phyloP scores from a whole-genome alignment of 2,329 filamentous ascomycete genomes.

The Colletotrichum camelliae region DNA sequence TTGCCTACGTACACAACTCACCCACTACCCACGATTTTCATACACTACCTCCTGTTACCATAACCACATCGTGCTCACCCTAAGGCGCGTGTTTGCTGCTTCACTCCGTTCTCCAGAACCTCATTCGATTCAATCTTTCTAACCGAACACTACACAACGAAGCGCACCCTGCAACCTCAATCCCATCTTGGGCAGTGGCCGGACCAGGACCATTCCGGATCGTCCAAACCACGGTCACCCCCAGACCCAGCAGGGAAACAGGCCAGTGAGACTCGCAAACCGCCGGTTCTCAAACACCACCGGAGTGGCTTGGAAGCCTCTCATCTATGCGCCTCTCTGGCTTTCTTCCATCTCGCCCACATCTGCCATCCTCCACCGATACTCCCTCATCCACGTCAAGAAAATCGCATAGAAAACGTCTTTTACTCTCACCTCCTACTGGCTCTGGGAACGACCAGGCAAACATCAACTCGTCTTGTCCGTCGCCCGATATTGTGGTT shows the following conservation, averaged over 20 bases:
- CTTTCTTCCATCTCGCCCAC: background rate
- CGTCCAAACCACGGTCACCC: constrained; percentile 13
- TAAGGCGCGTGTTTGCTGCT: background rate
- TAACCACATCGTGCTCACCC: background rate
- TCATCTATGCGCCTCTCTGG: background rate
- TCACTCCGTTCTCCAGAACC: background rate
- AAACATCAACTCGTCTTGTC: background rate
- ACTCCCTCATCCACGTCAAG: background rate
- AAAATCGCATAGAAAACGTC: background rate
- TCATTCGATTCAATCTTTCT: background rate
- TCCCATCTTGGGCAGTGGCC: constrained; percentile 1
- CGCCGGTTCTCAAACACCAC: constrained; percentile 19
- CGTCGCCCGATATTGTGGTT: background rate
- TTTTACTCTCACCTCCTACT: background rate
- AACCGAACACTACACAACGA: background rate
- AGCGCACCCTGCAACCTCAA: background rate
- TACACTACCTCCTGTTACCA: background rate
- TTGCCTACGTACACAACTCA: background rate
- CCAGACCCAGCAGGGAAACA: constrained; percentile 14
- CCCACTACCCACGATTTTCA: background rate
- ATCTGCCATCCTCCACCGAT: background rate
- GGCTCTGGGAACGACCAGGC: background rate
- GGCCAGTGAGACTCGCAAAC: constrained; percentile 18
- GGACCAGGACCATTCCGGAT: constrained; percentile 8
- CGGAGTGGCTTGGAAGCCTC: constrained; percentile 24